Evolutionary conservation across 495 filamentous ascomycete genomes (phyloP).

Genomic region (Hyaloscypha finlandica): DNA sequence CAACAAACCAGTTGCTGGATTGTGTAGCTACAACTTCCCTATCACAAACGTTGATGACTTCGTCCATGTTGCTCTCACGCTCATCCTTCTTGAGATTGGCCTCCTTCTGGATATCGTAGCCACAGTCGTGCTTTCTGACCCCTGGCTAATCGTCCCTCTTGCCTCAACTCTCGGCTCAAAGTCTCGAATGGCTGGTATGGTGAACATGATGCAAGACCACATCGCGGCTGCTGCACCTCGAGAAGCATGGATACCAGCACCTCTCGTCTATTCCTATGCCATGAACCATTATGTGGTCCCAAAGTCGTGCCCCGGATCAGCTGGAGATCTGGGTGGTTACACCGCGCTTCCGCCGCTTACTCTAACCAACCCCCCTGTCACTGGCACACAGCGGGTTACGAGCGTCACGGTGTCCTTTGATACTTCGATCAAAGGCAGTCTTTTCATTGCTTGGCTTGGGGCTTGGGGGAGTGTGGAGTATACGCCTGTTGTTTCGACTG

Average conservation of each 20-base stretch:
- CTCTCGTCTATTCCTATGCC: conserved; percentile 39
- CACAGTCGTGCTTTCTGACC: conserved; percentile 49
- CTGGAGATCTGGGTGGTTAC: conserved; percentile 17
- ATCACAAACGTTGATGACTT: conserved; percentile 34
- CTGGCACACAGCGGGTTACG: conserved; percentile 20
- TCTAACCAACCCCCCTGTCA: conserved; percentile 17
- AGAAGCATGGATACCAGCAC: conserved; percentile 37
- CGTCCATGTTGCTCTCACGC: conserved; percentile 31
- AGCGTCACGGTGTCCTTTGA: conserved; percentile 32
- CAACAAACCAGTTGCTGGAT: conserved; percentile 27
- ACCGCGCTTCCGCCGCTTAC: conserved; percentile 30
- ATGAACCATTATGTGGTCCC: conserved; percentile 34
- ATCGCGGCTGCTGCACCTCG: conserved; percentile 38
- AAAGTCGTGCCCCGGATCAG: conserved; percentile 23
- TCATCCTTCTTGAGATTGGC: conserved; percentile 56
- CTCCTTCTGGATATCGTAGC: conserved; percentile 56
- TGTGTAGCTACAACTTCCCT: conserved; percentile 35
- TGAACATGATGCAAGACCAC: conserved; percentile 47
- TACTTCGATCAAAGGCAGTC: conserved; percentile 9
- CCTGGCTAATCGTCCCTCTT: conserved; percentile 40
- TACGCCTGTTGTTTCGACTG: conserved; percentile 26
- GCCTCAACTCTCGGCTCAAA: conserved; percentile 40
- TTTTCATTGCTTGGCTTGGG: conserved; percentile 42
- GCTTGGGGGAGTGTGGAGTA: conserved; percentile 41
- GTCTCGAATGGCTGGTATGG: conserved; percentile 40